Percentiles rank a stretch among this genome's conserved stretches.
Conservation (phyloP, 2,329 filamentous ascomycete genomes). For the Aspergillus brasiliensis region DNA sequence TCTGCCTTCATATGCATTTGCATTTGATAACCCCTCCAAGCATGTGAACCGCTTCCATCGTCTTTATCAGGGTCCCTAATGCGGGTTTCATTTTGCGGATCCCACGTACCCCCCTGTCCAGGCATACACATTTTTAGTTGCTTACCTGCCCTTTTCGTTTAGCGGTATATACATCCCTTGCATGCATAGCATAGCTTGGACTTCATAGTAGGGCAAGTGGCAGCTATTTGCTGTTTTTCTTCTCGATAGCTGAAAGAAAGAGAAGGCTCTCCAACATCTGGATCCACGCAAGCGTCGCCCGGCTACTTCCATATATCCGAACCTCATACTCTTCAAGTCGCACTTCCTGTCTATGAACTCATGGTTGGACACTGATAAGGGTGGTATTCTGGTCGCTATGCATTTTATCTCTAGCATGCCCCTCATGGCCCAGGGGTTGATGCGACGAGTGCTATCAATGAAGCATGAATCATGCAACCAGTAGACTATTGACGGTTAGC, state of each 20-base stretch:
- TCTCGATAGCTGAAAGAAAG: not conserved
- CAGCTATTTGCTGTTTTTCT: not conserved
- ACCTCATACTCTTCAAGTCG: slow-evolving; percentile 52
- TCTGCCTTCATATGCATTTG: not conserved
- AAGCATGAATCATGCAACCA: slow-evolving; percentile 46
- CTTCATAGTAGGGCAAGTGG: not conserved
- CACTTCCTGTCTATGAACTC: slow-evolving; percentile 48
- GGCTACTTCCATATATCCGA: slow-evolving; percentile 45
- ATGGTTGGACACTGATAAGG: slow-evolving; percentile 41
- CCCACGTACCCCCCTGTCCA: not conserved
- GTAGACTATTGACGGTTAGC: slow-evolving; percentile 55
- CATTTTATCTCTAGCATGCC: slow-evolving; percentile 55
- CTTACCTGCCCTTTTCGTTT: not conserved
- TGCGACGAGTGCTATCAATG: slow-evolving; percentile 1
- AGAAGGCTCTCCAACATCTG: slow-evolving; percentile 30
- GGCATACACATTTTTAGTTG: not conserved
- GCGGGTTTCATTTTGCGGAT: not conserved
- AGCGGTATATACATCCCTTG: not conserved
- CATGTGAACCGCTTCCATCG: not conserved
- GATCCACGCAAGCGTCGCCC: slow-evolving; percentile 24
- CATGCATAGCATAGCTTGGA: not conserved
- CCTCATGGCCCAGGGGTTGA: slow-evolving; percentile 38
- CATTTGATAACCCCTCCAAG: not conserved
- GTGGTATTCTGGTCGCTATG: slow-evolving; percentile 50
- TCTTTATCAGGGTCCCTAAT: not conserved